A percentile compares a stretch with the other conserved stretches of the same genome.
These are phyloP conservation scores for Penicillium sp. DNA, from an alignment of 2,329 filamentous ascomycete species.

Conservation along the genomic window DNA sequence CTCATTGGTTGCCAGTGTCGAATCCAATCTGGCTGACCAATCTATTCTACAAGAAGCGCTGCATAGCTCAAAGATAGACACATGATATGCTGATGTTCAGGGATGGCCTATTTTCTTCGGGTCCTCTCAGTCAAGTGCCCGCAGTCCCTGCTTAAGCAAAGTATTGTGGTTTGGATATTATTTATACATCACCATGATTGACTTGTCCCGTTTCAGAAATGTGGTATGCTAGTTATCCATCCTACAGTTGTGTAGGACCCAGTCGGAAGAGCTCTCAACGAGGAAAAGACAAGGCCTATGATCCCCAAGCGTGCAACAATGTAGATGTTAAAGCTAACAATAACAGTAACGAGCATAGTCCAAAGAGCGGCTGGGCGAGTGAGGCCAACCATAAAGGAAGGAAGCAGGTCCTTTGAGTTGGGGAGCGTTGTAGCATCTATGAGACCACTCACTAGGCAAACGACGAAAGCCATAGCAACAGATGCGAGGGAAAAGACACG, in stretches of 20 bases:
- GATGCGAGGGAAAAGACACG: slow-evolving; percentile 5
- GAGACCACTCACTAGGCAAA: background rate
- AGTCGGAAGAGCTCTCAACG: slow-evolving; percentile 1
- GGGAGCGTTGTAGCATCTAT: background rate
- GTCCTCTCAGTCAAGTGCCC: too few species aligned
- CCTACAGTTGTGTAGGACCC: background rate
- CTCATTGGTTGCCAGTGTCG: too few species aligned
- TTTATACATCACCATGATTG: too few species aligned
- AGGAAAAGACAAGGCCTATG: slow-evolving; percentile 1
- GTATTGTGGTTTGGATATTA: too few species aligned
- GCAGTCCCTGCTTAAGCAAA: too few species aligned
- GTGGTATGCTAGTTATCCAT: background rate
- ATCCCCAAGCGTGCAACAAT: background rate
- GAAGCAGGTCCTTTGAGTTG: background rate
- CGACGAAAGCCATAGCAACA: background rate
- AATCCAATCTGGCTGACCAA: too few species aligned
- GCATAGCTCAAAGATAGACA: too few species aligned
- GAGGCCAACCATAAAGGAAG: background rate
- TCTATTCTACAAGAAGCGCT: too few species aligned
- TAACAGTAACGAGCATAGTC: background rate
- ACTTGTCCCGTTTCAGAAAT: background rate
- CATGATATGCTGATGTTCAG: too few species aligned
- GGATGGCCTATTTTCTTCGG: too few species aligned
- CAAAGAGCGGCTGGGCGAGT: background rate
- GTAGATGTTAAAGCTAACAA: background rate